A percentile compares a stretch with the other conserved stretches of the same genome.
Evolutionary conservation across 129 eudicot species (phyloP).

Genomic region (Deinandra increscens): DNA sequence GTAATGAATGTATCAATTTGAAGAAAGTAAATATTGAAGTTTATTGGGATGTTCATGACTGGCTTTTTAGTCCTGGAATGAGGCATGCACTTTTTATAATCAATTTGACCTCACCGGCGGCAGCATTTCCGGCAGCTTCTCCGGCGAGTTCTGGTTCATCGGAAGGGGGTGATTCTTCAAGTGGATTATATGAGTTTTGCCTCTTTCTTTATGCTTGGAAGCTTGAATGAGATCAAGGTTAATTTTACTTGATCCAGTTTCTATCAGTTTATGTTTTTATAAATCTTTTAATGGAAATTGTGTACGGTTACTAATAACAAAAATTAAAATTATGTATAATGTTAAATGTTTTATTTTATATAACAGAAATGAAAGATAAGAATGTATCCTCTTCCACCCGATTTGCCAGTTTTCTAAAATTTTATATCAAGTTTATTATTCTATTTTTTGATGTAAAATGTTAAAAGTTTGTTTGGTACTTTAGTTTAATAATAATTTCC

Average conservation of each 20-base stretch:
- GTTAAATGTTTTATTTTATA: no score
- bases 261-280: not conserved
- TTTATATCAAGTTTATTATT: no score
- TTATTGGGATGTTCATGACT: constrained; percentile 92
- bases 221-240: constrained; percentile 42
- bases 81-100: constrained; percentile 78
- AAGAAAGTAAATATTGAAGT: constrained; percentile 67
- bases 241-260: not conserved
- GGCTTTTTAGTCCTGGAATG: constrained; percentile 84
- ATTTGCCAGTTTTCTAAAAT: no score
- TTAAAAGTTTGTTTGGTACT: no score
- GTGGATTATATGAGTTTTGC: constrained; percentile 70
- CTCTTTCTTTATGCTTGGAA: constrained; percentile 92
- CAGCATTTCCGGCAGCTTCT: constrained; percentile 7
- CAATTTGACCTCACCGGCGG: constrained; percentile 42
- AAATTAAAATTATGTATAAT: no score
- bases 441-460: no score
- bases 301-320: not conserved
- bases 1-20: constrained; percentile 60
- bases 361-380: no score
- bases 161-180: constrained; percentile 44
- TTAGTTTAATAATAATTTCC: no score
- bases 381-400: no score
- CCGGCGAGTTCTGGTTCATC: constrained; percentile 46
- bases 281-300: constrained; percentile 5